Percentiles rank a stretch among this genome's conserved stretches.
Evolutionary conservation across 768 basidiomycete genomes (phyloP).

Genomic region (Roridomyces roridus): DNA sequence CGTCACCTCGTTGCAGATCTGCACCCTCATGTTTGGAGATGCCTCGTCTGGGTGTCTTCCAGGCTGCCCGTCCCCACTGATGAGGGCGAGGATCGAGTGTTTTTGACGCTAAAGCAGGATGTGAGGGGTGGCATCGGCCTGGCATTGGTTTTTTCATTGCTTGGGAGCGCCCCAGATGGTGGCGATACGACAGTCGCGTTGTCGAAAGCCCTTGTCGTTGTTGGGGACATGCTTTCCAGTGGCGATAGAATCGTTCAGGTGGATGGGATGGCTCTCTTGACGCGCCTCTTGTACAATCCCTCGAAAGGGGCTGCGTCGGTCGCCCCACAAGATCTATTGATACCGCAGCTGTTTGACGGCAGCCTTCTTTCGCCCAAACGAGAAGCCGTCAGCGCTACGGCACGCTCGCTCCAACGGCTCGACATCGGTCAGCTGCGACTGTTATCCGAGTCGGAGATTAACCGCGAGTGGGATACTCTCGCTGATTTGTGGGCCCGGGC

Average conservation of each 20-base stretch:
- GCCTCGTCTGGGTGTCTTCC: slow-evolving; percentile 62
- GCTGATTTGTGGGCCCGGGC: slow-evolving; percentile 43
- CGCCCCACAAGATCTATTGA: slow-evolving; percentile 21
- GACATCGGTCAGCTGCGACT: slow-evolving; percentile 33
- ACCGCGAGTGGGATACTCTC: slow-evolving; percentile 43
- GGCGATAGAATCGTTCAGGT: slow-evolving; percentile 30
- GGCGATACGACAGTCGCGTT: slow-evolving; percentile 30
- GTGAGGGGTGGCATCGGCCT: slow-evolving; percentile 49
- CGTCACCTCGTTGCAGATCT: slow-evolving; percentile 42
- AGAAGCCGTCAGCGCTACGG: slow-evolving; percentile 29
- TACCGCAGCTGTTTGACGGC: slow-evolving; percentile 53
- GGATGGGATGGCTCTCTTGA: slow-evolving; percentile 43
- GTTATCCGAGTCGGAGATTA: slow-evolving; percentile 46
- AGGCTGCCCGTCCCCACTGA: slow-evolving; percentile 39
- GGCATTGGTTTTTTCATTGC: slow-evolving; percentile 45
- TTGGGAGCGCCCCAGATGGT: slow-evolving; percentile 30
- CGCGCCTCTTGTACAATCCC: slow-evolving; percentile 37
- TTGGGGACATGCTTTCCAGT: slow-evolving; percentile 44
- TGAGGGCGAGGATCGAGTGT: slow-evolving; percentile 39
- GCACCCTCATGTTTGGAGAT: slow-evolving; percentile 55
- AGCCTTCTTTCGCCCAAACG: slow-evolving; percentile 37
- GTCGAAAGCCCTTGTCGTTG: slow-evolving; percentile 41
- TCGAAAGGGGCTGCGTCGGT: slow-evolving; percentile 5
- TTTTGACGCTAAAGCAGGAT: slow-evolving; percentile 53
- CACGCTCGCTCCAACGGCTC: slow-evolving; percentile 34